Evolutionary conservation across 176 grass and related monocot species (phyloP).

Genomic region (Triticum dicoccoides): DNA sequence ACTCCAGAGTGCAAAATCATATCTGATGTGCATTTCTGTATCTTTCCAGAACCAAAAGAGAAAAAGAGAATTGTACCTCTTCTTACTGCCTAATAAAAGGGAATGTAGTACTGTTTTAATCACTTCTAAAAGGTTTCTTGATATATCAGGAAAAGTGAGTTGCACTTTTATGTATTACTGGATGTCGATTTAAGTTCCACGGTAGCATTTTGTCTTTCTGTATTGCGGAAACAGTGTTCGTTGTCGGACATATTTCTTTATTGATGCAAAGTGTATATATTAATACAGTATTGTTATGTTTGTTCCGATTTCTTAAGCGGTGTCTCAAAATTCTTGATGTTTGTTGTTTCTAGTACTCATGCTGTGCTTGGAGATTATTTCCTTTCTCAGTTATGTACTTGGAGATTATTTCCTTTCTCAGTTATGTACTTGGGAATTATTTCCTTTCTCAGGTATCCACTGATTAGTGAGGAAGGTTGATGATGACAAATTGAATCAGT

Average conservation of each 20-base stretch:
- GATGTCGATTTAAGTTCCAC: not conserved
- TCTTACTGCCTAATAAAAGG: not conserved
- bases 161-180: not conserved
- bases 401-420: conserved; percentile 2
- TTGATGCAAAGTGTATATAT: not conserved
- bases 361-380: too few species aligned
- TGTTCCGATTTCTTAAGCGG: not conserved
- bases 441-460: conserved; percentile 50
- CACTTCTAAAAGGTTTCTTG: not conserved
- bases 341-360: conserved; percentile 10
- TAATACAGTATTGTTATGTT: not conserved
- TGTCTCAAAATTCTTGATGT: not conserved
- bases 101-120: not conserved
- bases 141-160: not conserved
- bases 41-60: not conserved
- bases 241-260: not conserved
- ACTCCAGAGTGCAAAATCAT: not conserved
- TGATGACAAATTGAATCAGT: conserved; percentile 76
- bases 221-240: not conserved
- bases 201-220: not conserved
- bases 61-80: not conserved
- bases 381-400: too few species aligned
- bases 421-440: conserved; percentile 7
- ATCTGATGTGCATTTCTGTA: not conserved
- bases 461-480: conserved; percentile 78